A percentile compares a stretch with the other conserved stretches of the same genome.
phyloP scores from a whole-genome alignment of 169 alveolate genomes.

The Plasmodium adleri region DNA sequence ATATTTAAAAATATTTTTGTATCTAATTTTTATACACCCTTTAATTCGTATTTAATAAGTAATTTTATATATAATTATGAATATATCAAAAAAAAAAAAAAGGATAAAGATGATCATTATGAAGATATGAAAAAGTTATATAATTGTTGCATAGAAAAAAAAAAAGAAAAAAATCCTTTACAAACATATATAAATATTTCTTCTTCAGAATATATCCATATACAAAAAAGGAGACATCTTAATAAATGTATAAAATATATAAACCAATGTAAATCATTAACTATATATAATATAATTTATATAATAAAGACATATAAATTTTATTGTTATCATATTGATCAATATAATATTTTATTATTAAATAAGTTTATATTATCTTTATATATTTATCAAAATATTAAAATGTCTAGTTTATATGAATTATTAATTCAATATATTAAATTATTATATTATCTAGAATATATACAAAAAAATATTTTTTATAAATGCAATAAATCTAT shows the following conservation, averaged over 20 bases:
- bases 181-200: not conserved
- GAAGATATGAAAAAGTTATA: not conserved
- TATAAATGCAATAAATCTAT: conserved; percentile 1
- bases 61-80: conserved; percentile 36
- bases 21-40: conserved; percentile 41
- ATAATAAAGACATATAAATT: conserved; percentile 44
- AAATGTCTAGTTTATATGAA: conserved; percentile 36
- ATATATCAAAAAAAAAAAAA: not conserved
- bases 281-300: conserved; percentile 26
- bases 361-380: conserved; percentile 3
- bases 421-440: conserved; percentile 41
- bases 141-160: too few species aligned
- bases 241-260: conserved; percentile 13
- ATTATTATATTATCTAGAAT: conserved; percentile 53
- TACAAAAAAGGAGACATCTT: conserved; percentile 14
- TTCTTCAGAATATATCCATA: not conserved
- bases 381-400: not conserved
- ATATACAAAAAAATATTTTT: conserved; percentile 8
- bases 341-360: not conserved
- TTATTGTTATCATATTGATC: not conserved
- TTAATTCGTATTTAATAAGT: conserved; percentile 31
- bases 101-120: too few species aligned
- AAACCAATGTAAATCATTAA: conserved; percentile 5
- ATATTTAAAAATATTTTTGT: not conserved
- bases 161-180: not conserved